Base-by-base conservation (phyloP, 352 stramenopile species). In the Pythium oligandrum region DNA sequence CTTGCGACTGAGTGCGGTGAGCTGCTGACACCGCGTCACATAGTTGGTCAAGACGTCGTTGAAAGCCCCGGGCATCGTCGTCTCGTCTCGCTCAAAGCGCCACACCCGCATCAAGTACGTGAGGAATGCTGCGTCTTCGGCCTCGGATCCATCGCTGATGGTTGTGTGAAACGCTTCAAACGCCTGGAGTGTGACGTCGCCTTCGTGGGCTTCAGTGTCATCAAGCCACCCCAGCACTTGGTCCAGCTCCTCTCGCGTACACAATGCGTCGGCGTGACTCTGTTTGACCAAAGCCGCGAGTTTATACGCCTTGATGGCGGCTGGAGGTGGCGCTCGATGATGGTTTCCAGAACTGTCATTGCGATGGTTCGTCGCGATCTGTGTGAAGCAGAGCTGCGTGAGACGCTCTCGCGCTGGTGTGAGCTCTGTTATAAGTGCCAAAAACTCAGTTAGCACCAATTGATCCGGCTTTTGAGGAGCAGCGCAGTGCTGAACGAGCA, bases 41-140 rank as follows among this genome's bases (percentile, higher is more conserved):
- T 70, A 67, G 39, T 68, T 66, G 10, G 57, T 52, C 0, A 83
- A 48, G 8, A 80, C 63, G 0, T 56, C 51, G 9, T 31, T 43
- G 4, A 70, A 44, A 9, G 39, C 11, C 6, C 48, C 51, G 46
- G 17, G 9, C 2, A 10, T 17, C 1, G 43, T 31, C 2, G 44
- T 30, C 38, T 42, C 38, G 0, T 45, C 36, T 0, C 55, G 4
- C 17, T 86, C 63, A 53, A 88, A 78, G 4, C 59, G 53, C 78
- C 76, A 90, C 51, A 84, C 59, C 1, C 75, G 75, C 70, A 86
- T 67, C 6, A 91, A 51, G 47, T 74, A 86, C 6, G 63, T 57
- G 3, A 85, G 61, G 43, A 88, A 90, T 44, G 83, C 72, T 1
- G 74, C 78, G 32, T 90, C 80, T 57, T 87, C 73, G 0, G 60